These are phyloP conservation scores for Dissoconium aciculare DNA, from an alignment of 2,329 filamentous ascomycete genomes.

Conservation along the genomic window DNA sequence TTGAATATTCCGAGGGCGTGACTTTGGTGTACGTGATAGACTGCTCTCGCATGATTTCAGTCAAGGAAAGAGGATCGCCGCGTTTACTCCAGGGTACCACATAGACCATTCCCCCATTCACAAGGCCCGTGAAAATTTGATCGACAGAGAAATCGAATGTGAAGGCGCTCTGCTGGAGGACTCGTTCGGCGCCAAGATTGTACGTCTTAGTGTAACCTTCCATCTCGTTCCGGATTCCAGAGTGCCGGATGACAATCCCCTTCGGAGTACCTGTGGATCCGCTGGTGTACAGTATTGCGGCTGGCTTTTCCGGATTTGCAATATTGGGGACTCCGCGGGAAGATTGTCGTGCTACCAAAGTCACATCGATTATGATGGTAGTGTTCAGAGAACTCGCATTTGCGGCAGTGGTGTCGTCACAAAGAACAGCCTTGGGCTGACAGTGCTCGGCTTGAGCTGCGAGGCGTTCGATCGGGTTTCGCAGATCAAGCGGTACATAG, in stretches of 20 bases:
- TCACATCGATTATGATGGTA: constrained; percentile 1
- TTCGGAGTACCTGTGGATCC: constrained; percentile 10
- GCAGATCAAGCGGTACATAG: constrained; percentile 4
- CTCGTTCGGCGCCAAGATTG: constrained; percentile 12
- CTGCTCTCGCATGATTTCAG: constrained; percentile 24
- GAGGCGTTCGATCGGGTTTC: neutral
- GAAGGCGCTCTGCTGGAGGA: constrained; percentile 27
- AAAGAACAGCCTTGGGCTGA: constrained; percentile 7
- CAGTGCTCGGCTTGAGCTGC: constrained; percentile 1
- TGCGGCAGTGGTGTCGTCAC: constrained; percentile 4
- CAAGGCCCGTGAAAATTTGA: constrained; percentile 26
- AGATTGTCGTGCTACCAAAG: neutral
- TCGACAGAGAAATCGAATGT: constrained; percentile 30
- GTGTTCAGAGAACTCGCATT: constrained; percentile 1
- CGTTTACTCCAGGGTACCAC: constrained; percentile 23
- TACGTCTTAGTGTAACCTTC: constrained; percentile 1
- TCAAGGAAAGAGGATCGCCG: constrained; percentile 24
- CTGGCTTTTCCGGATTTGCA: constrained; percentile 2
- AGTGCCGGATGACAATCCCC: constrained; percentile 8
- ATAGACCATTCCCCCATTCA: constrained; percentile 25
- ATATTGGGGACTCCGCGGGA: neutral
- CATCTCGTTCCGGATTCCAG: constrained; percentile 7
- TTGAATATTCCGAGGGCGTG: constrained; percentile 30
- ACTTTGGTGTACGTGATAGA: constrained; percentile 26
- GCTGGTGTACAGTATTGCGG: constrained; percentile 10